Conservation (phyloP, 2,329 filamentous ascomycete genomes). For the Pyricularia pennisetigena region DNA sequence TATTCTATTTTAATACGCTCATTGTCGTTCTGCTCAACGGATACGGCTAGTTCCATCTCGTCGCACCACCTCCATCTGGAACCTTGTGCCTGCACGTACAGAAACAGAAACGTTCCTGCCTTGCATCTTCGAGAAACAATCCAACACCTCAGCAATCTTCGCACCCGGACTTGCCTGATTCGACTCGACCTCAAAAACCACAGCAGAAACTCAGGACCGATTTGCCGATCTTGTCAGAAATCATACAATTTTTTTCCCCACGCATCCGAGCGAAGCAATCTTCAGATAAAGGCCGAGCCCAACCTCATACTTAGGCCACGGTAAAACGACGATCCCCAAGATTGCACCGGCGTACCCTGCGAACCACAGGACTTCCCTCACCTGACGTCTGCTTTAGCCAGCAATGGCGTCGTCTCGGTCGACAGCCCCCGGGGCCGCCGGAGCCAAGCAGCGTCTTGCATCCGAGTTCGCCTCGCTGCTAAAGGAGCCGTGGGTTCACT, state of each 20-base stretch:
- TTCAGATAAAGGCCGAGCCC: not conserved
- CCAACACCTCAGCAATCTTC: not conserved
- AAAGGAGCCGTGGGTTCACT: constrained; percentile 90
- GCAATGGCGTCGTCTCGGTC: not conserved
- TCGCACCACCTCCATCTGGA: not conserved
- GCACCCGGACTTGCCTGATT: not conserved
- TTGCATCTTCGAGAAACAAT: not conserved
- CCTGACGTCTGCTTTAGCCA: not conserved
- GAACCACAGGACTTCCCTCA: not conserved
- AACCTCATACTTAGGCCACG: not conserved
- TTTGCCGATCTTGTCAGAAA: not conserved
- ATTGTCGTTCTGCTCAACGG: not conserved
- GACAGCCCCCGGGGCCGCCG: constrained; percentile 13
- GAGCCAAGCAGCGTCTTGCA: constrained; percentile 76
- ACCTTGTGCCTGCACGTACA: not conserved
- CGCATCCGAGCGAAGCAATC: not conserved
- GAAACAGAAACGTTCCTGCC: not conserved
- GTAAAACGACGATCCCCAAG: not conserved
- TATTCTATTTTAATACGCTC: too few relatives aligned
- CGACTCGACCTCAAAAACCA: not conserved
- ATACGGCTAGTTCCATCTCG: not conserved
- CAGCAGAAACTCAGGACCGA: too few relatives aligned
- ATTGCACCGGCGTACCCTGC: not conserved
- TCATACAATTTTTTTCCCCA: not conserved
- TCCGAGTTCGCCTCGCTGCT: constrained; percentile 73